Base-by-base conservation (phyloP, 306 rosid species). In the Fagus sylvatica region DNA sequence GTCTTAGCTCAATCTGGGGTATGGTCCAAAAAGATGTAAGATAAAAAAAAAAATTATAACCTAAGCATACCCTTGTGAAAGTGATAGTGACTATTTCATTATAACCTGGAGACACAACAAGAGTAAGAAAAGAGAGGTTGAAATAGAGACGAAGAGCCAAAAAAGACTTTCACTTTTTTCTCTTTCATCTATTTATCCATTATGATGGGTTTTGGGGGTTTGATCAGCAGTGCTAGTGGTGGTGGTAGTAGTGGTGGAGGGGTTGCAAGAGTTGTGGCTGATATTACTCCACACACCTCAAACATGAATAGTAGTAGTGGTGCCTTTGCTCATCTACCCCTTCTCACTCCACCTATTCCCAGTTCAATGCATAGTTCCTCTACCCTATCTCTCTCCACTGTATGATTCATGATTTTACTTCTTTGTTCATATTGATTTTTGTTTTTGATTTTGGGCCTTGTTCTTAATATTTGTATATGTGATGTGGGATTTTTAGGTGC, bases 191-290 rank as follows among this genome's bases (percentile, higher is more conserved):
- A 46, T 46, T 13, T 46, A 46, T 53, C 5, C 8, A 5, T 1
- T 65, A 56, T 62, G 77, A 78, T 81, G 81, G 72, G 74, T 30
- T 82, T 82, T 56, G 76, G 79, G 82, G 91, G 85, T 87, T 85
- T 85, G 75, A 68, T 78, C 70, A 73, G 76, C 73, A 71, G 76
- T 71, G n/a, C 77, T 49, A 37, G 28, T 22, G 28, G 76, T 79
- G 62, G 62, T 42, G 59, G 75, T 51, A 79, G 75, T 70, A 78
- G 79, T 36, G 60, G 80, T 74, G 72, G 72, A 65, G 77, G 72
- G 71, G 75, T 75, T 17, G 77, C 59, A 22, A 71, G 77, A 74
- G 79, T 55, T 79, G 84, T 80, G 89, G 84, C 72, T 70, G 39
- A 59, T 79, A 43, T 72, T 81, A 77, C 66, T 83, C 82, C 84